Evolutionary conservation across 2,329 filamentous ascomycete genomes (phyloP).

Genomic region (Blastomyces gilchristii): DNA sequence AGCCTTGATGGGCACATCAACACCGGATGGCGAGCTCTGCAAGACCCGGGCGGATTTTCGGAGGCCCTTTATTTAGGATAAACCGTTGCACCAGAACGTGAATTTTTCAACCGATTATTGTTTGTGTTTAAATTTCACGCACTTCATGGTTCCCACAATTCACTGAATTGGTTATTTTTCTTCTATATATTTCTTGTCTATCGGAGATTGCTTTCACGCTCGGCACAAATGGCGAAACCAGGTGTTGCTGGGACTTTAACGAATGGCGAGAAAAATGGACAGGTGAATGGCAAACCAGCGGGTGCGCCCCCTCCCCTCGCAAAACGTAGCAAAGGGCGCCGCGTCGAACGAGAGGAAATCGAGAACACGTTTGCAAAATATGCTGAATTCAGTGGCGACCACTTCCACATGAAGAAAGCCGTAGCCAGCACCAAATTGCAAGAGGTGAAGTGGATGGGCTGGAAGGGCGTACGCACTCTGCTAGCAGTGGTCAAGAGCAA

Average conservation of each 20-base stretch:
- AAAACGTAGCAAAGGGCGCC: constrained; percentile 16
- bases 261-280: background rate
- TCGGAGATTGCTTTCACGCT: background rate
- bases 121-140: background rate
- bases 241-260: background rate
- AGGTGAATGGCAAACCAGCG: constrained; percentile 4
- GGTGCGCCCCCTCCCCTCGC: background rate
- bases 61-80: background rate
- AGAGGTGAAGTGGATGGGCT: constrained; percentile 50
- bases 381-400: constrained; percentile 47
- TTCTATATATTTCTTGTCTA: background rate
- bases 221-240: background rate
- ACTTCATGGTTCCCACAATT: background rate
- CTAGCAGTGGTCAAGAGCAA: constrained; percentile 51
- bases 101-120: background rate
- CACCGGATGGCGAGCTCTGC: background rate
- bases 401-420: constrained; percentile 45
- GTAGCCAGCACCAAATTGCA: constrained; percentile 43
- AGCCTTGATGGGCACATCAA: background rate
- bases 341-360: constrained; percentile 32
- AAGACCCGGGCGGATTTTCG: background rate
- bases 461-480: constrained; percentile 53
- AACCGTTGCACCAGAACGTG: background rate
- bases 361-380: constrained; percentile 35
- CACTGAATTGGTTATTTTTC: background rate